Percentiles rank a stretch among this genome's conserved stretches.
Evolutionary conservation across 257 asterid genomes (phyloP).

Genomic region (Solanum commersonii): DNA sequence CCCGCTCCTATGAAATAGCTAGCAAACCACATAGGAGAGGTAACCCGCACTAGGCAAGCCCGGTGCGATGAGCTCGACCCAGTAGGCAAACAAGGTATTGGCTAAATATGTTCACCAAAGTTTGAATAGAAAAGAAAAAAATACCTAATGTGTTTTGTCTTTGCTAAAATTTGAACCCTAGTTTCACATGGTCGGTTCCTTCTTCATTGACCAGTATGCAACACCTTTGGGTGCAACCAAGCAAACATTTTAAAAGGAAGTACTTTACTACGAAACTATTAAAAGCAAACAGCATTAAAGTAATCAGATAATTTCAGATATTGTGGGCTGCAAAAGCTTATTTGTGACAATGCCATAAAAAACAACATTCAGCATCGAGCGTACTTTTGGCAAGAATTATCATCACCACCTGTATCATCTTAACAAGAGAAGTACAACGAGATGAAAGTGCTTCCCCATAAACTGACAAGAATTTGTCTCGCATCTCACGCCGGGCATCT

Average conservation of each 20-base stretch:
- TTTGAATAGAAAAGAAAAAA: background rate
- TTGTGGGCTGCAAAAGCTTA: background rate
- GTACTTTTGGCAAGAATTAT: slow-evolving; percentile 16
- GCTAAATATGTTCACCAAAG: background rate
- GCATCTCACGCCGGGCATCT: slow-evolving; percentile 42
- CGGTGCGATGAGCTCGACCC: background rate
- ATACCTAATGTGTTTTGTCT: background rate
- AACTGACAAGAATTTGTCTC: slow-evolving; percentile 49
- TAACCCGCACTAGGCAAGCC: background rate
- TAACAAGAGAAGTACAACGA: slow-evolving; percentile 59
- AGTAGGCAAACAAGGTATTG: background rate
- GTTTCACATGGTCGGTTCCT: background rate
- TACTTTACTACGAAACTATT: background rate
- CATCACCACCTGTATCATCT: slow-evolving; percentile 77
- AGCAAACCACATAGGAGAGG: background rate
- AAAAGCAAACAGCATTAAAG: background rate
- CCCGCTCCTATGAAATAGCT: background rate
- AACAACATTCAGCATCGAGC: background rate
- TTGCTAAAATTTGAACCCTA: background rate
- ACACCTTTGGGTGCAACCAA: background rate
- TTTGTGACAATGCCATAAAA: background rate
- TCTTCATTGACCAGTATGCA: background rate
- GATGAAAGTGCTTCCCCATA: slow-evolving; percentile 78
- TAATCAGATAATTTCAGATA: background rate
- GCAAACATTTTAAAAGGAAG: background rate